Evolutionary conservation across 441 rosid genomes (phyloP), one percentile per base, ranked within the genome.

Genomic region (Adansonia grandidieri): DNA sequence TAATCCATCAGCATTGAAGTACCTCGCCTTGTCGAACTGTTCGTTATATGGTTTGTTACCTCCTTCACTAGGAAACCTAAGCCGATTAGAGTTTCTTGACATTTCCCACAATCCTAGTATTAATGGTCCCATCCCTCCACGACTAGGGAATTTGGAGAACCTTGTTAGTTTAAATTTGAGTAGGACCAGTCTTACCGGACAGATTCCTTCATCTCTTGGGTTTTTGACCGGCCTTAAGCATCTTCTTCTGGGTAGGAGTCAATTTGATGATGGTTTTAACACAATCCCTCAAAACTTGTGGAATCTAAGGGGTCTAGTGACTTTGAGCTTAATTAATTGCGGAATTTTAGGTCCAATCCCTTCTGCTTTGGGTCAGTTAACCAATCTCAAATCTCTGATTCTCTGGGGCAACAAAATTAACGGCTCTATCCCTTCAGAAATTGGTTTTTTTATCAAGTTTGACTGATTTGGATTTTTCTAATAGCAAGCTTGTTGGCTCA

Each of bases 11-110:
- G 64, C 45, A 10, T 77, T 77, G 28, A n/a, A 13, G 37, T 1
- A 62, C 54, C 78, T 78, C 0, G 9, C 61, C 68, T 75, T 81
- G 72, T 42, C 81, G 28, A 9, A 77, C 56, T 9, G 10, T 53
- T 51, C 72, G 10, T 79, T 6, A n/a, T n/a, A n/a, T 9, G 44
- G 19, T 53, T 9, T 24, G 66, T 28, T 28, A 20, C 63, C 78
- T 1, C 45, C 28, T 2, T 66, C 51, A 1, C n/a, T 66, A 11
- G 60, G 40, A 17, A 28, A 66, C 8, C 32, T 67, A 14, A 66
- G 22, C 22, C 47, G 67, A 44, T 19, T 67, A 47, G 10, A 8
- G 15, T 13, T 2, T 5, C 19, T 79, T 47, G 37, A 56, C 20
- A 14, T 74, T 56, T 24, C 24, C 5, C 0, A 45, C 6, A n/a